Evolutionary conservation across 768 basidiomycete genomes (phyloP).

Genomic region (Pholiota conissans): DNA sequence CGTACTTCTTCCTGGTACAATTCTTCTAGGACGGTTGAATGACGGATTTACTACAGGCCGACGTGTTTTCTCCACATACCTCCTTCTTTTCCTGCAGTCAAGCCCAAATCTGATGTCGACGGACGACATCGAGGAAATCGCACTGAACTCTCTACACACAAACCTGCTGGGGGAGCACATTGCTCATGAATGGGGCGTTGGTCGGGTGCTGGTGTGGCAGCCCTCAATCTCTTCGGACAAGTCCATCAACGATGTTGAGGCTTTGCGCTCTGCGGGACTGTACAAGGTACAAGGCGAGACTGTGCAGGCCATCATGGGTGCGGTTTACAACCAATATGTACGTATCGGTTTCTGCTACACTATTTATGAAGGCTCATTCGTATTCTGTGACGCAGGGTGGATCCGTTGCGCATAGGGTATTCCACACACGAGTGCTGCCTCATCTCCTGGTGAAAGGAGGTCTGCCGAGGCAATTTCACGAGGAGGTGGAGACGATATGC

Average conservation of each 20-base stretch:
- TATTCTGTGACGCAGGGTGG: slow-evolving; percentile 36
- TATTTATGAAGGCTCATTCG: slow-evolving; percentile 2
- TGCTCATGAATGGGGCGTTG: slow-evolving; percentile 74
- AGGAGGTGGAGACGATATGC: slow-evolving; percentile 42
- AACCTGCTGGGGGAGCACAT: slow-evolving; percentile 74
- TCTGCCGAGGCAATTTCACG: slow-evolving; percentile 48
- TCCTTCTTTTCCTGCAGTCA: slow-evolving; percentile 69
- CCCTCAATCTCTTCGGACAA: slow-evolving; percentile 46
- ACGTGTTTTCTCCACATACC: slow-evolving; percentile 74
- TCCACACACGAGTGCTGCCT: slow-evolving; percentile 51
- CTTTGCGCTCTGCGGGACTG: slow-evolving; percentile 60
- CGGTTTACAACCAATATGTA: slow-evolving; percentile 80
- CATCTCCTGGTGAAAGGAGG: slow-evolving; percentile 39
- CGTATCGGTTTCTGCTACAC: slow-evolving; percentile 24
- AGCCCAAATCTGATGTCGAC: slow-evolving; percentile 42
- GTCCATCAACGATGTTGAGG: slow-evolving; percentile 27
- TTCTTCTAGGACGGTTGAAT: no score
- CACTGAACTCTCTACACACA: slow-evolving; percentile 61
- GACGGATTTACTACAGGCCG: no score
- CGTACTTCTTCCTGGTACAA: slow-evolving; percentile 25
- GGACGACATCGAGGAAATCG: slow-evolving; percentile 60
- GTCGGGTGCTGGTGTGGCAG: slow-evolving; percentile 74
- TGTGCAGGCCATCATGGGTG: slow-evolving; percentile 75
- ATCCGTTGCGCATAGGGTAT: slow-evolving; percentile 46
- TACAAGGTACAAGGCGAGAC: slow-evolving; percentile 79